These are phyloP conservation scores for Dissophora ornata DNA, from an alignment of 192 early-diverging fungal species.

Conservation along the genomic window DNA sequence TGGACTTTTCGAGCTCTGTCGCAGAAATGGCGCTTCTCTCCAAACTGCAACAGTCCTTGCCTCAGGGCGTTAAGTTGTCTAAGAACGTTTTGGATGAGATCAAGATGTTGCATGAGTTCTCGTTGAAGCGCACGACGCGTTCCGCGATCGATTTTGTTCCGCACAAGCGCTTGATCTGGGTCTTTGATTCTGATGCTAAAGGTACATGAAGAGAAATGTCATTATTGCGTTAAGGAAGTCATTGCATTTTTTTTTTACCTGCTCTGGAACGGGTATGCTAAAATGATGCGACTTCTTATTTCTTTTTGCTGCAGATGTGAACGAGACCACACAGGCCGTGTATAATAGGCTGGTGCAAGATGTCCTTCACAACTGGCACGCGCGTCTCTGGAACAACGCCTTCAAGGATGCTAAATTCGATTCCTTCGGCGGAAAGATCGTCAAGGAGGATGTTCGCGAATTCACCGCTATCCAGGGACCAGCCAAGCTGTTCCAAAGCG, in stretches of 20 bases:
- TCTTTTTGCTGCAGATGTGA: constrained; percentile 18
- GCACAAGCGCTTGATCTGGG: constrained; percentile 75
- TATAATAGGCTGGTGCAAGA: constrained; percentile 64
- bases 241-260: background rate
- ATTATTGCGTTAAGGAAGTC: background rate
- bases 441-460: constrained; percentile 48
- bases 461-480: constrained; percentile 55
- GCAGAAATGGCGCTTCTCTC: constrained; percentile 63
- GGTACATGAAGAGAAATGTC: constrained; percentile 7
- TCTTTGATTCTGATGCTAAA: constrained; percentile 54
- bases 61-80: constrained; percentile 20
- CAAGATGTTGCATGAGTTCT: constrained; percentile 51
- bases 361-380: constrained; percentile 62
- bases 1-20: constrained; percentile 61
- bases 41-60: constrained; percentile 46
- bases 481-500: constrained; percentile 58
- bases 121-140: constrained; percentile 63
- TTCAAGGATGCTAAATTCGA: constrained; percentile 57
- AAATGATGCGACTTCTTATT: background rate
- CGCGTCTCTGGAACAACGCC: constrained; percentile 63
- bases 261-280: background rate
- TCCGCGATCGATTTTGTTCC: constrained; percentile 71
- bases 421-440: constrained; percentile 34
- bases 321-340: constrained; percentile 39
- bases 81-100: constrained; percentile 47